Percentiles rank a stretch among this genome's conserved stretches.
Conservation (phyloP, 2,329 filamentous ascomycete species). For the Aspergillus jensenii region DNA sequence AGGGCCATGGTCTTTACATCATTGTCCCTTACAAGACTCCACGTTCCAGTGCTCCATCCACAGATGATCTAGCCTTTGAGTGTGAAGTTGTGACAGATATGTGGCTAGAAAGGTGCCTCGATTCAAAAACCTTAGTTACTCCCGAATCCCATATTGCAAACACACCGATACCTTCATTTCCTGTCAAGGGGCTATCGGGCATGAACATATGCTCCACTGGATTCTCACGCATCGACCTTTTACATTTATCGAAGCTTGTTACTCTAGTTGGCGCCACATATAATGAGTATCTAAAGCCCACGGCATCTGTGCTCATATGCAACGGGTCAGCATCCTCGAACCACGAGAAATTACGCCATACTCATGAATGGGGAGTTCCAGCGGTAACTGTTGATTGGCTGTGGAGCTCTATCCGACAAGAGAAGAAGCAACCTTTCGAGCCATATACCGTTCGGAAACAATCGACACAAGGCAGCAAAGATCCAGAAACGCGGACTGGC, state of each 20-base stretch:
- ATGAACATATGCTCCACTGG: conserved; percentile 77
- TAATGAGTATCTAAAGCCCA: conserved; percentile 70
- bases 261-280: conserved; percentile 76
- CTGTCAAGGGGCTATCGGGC: conserved; percentile 66
- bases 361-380: conserved; percentile 71
- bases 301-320: conserved; percentile 77
- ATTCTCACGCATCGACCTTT: conserved; percentile 78
- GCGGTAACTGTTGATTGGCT: conserved; percentile 83
- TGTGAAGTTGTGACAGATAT: conserved; percentile 74
- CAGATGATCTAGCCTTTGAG: conserved; percentile 41
- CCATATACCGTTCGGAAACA: conserved; percentile 42
- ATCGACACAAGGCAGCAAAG: conserved; percentile 22
- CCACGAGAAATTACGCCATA: conserved; percentile 76
- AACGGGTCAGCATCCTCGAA: conserved; percentile 53
- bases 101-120: conserved; percentile 87
- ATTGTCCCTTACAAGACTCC: conserved; percentile 42
- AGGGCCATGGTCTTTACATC: conserved; percentile 35
- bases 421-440: conserved; percentile 50
- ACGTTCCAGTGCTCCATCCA: conserved; percentile 34
- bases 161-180: conserved; percentile 71
- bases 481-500: conserved; percentile 19
- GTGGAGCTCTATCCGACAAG: conserved; percentile 69
- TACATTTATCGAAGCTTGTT: conserved; percentile 78
- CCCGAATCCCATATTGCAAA: conserved; percentile 72
- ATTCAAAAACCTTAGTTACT: conserved; percentile 69